Percentiles rank a stretch among this genome's conserved stretches.
Evolutionary conservation across 352 stramenopile genomes (phyloP).

Genomic region (Globisporangium mamillatum): DNA sequence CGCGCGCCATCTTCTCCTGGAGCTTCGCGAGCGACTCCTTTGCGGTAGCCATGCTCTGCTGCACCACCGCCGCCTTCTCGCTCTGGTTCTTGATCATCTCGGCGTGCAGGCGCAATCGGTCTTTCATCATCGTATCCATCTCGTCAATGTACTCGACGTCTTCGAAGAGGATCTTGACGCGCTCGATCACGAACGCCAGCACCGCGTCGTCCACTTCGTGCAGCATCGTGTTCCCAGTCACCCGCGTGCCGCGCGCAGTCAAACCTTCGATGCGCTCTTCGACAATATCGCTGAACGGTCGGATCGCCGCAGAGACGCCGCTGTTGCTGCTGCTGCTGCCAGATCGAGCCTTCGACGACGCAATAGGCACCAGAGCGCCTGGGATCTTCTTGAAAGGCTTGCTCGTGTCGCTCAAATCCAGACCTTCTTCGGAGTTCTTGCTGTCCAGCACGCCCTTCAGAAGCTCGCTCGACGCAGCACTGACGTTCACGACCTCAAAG

Average conservation of each 20-base stretch:
- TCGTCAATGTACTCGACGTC: constrained; percentile 77
- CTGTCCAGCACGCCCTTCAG: constrained; percentile 57
- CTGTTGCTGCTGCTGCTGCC: background rate
- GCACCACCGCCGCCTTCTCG: constrained; percentile 40
- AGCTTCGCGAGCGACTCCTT: constrained; percentile 39
- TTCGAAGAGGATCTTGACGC: constrained; percentile 61
- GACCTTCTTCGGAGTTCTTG: constrained; percentile 16
- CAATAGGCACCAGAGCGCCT: constrained; percentile 50
- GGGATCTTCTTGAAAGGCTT: constrained; percentile 41
- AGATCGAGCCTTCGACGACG: constrained; percentile 29
- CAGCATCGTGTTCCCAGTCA: constrained; percentile 62
- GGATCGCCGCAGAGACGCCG: constrained; percentile 27
- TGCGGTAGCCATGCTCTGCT: constrained; percentile 31
- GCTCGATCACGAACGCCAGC: constrained; percentile 44
- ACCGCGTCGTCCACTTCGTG: constrained; percentile 65
- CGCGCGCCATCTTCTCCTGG: constrained; percentile 52
- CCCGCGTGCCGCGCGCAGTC: constrained; percentile 35
- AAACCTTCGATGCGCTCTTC: constrained; percentile 59
- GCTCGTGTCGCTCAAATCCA: constrained; percentile 4
- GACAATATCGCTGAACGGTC: constrained; percentile 55
- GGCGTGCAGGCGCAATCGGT: constrained; percentile 51
- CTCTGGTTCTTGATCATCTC: constrained; percentile 57
- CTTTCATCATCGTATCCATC: constrained; percentile 61
- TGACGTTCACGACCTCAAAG: constrained; percentile 83
- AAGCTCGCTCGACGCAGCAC: constrained; percentile 63